A percentile compares a stretch with the other conserved stretches of the same genome.
These are phyloP conservation scores for Barnettozyma wickerhamii DNA, from an alignment of 805 yeast genomes.

Conservation along the genomic window DNA sequence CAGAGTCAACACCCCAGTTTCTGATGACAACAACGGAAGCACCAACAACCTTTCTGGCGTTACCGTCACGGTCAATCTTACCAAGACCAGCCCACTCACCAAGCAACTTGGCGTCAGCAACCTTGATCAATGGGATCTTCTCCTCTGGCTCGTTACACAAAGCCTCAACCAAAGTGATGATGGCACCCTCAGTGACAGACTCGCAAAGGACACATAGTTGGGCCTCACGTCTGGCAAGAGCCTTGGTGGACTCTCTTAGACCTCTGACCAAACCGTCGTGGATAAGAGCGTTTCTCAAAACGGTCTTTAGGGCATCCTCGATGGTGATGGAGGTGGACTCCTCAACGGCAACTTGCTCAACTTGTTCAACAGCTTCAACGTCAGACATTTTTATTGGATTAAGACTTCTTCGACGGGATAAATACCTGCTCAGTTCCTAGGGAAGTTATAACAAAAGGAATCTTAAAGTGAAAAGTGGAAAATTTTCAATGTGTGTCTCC, in stretches of 20 bases:
- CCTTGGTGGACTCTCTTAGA: slow-evolving; percentile 99
- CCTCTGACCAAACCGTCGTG: slow-evolving; percentile 99
- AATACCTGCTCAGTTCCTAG: slow-evolving; percentile 53
- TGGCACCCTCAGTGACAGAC: slow-evolving; percentile 96
- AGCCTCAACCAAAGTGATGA: slow-evolving; percentile 97
- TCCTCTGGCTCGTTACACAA: slow-evolving; percentile 96
- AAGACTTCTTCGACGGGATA: slow-evolving; percentile 72
- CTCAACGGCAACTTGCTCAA: slow-evolving; percentile 80
- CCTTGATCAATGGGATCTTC: slow-evolving; percentile 98
- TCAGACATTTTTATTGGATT: slow-evolving; percentile 68
- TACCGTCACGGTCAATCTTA: slow-evolving; percentile 99
- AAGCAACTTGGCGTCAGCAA: slow-evolving; percentile 97
- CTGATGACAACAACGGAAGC: slow-evolving; percentile 99
- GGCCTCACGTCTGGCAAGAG: slow-evolving; percentile 95
- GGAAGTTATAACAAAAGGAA: no score
- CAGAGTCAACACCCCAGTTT: slow-evolving; percentile 99
- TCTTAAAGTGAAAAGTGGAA: not conserved
- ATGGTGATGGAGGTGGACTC: slow-evolving; percentile 89
- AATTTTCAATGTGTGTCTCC: slow-evolving; percentile 5
- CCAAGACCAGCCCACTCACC: slow-evolving; percentile 99
- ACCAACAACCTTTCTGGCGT: slow-evolving; percentile 99
- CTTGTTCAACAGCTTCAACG: slow-evolving; percentile 95
- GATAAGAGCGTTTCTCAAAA: slow-evolving; percentile 94
- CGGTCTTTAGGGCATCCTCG: slow-evolving; percentile 98
- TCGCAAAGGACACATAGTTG: slow-evolving; percentile 96